Base-by-base conservation (phyloP, 2,329 filamentous ascomycete species). In the Pyricularia pennisetigena region DNA sequence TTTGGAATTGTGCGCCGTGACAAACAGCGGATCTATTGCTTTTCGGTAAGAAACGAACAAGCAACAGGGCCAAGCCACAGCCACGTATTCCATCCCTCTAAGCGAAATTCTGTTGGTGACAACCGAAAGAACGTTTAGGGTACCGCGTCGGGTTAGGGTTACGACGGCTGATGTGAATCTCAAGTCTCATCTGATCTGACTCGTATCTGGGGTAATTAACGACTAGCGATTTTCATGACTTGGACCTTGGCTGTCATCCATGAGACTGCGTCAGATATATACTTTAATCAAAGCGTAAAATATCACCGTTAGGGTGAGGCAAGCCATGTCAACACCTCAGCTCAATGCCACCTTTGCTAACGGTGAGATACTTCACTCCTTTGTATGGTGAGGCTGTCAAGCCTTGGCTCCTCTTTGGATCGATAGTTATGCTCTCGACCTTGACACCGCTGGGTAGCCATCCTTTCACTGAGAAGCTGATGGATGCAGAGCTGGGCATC, bases 301-400 rank as follows among this genome's bases (percentile, higher is more conserved):
- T 8, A n/a, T 49, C 41, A 49, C 6, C 16, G 41, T 49, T n/a
- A 6, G 5, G 6, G 41, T 49, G 16, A 49, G 7, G 20, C 20
- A 49, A 49, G 6, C 16, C 41, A 16, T 49, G 16, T 74, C 70
- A 88, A 75, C 87, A 89, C 73, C 88, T 80, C 72, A 88, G 83
- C 77, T 90, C 88, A 61, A 90, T 81, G 26, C 87, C 88, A 16
- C 85, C 84, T 71, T 86, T 87, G 74, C 87, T 90, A 65, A 90
- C 82, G 20, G 94, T 97, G 73, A 99, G 77, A 78, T 99, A 99
- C 80, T 99, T 99, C 72, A 99, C 95, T 1, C 95, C 95, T 80
- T 98, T 99, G 79, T 97, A 98, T 28, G 95, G 95, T 2, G 91
- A 88, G 72, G 97, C 93, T 0, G 93, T 93, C 64, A 99, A 74